phyloP scores from a whole-genome alignment of 1,284 basidiomycete species.

The Fomes fomentarius region DNA sequence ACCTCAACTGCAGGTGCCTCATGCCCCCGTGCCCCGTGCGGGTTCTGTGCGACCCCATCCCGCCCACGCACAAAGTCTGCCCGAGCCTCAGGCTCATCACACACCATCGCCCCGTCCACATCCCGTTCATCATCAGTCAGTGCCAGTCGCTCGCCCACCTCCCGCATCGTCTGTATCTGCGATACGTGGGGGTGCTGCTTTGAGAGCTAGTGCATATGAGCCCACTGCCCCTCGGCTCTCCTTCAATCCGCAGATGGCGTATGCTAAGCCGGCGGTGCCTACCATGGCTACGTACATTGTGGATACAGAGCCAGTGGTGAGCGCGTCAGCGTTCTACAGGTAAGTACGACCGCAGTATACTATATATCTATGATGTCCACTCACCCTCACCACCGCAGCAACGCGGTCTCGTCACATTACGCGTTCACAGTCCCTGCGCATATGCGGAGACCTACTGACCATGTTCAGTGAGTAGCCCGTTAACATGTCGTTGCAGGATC shows the following conservation, averaged over 20 bases:
- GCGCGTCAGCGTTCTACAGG: constrained; percentile 60
- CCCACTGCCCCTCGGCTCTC: constrained; percentile 18
- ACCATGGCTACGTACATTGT: constrained; percentile 7
- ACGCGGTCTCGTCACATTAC: constrained; percentile 30
- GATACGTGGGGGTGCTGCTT: background rate
- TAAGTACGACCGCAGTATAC: too few relatives aligned
- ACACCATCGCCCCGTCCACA: constrained; percentile 5
- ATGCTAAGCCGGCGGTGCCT: constrained; percentile 31
- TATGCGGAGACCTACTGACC: constrained; percentile 10
- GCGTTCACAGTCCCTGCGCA: constrained; percentile 15
- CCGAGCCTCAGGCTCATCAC: constrained; percentile 6
- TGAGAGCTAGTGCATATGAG: constrained; percentile 7
- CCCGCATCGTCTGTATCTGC: background rate
- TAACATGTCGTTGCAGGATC: too few relatives aligned
- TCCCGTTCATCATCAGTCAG: constrained; percentile 3
- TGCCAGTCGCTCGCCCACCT: too few relatives aligned
- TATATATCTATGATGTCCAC: background rate
- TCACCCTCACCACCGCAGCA: constrained; percentile 10
- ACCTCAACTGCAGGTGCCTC: too few relatives aligned
- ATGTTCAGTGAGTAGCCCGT: constrained; percentile 10
- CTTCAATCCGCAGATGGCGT: constrained; percentile 54
- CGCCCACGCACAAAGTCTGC: constrained; percentile 8
- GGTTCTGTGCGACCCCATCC: constrained; percentile 3
- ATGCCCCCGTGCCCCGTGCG: background rate
- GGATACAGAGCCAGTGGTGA: constrained; percentile 22